These are phyloP conservation scores for Wickerhamiella bombiphila DNA, from an alignment of 805 yeast genomes.

Conservation along the genomic window DNA sequence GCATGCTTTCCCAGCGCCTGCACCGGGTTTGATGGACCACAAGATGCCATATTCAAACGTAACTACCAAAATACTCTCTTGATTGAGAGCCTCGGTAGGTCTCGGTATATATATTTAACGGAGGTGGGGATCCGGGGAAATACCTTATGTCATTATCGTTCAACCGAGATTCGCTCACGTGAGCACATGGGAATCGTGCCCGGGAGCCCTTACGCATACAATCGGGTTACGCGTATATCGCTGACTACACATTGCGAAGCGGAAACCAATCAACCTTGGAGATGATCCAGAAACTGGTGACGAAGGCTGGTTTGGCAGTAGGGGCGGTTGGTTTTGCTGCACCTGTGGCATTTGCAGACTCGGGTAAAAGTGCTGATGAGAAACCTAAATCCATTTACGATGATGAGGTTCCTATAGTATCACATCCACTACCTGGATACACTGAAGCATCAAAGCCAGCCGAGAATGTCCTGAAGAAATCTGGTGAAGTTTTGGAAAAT, in stretches of 20 bases:
- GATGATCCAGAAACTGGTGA: not conserved
- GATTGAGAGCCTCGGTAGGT: too few relatives aligned
- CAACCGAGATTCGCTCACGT: too few relatives aligned
- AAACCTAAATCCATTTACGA: conserved; percentile 20
- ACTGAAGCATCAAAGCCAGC: conserved; percentile 12
- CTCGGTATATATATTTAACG: too few relatives aligned
- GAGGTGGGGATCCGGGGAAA: too few relatives aligned
- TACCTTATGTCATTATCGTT: too few relatives aligned
- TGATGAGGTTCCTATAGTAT: conserved; percentile 15
- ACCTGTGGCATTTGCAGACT: conserved; percentile 6
- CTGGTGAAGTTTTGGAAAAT: conserved; percentile 10
- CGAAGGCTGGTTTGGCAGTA: not conserved
- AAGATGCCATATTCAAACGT: conserved; percentile 12
- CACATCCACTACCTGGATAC: conserved; percentile 21
- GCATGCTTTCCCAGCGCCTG: conserved; percentile 8
- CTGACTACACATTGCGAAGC: not conserved
- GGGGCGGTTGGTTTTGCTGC: conserved; percentile 6
- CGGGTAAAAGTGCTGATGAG: too few relatives aligned
- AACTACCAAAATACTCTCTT: too few relatives aligned
- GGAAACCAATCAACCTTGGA: not conserved
- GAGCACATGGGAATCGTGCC: too few relatives aligned
- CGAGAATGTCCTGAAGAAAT: conserved; percentile 8
- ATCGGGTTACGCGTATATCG: too few relatives aligned
- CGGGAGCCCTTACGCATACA: too few relatives aligned
- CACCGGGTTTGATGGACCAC: conserved; percentile 13